Conservation (phyloP, 805 yeast species). For the Debaryomyces castellii region DNA sequence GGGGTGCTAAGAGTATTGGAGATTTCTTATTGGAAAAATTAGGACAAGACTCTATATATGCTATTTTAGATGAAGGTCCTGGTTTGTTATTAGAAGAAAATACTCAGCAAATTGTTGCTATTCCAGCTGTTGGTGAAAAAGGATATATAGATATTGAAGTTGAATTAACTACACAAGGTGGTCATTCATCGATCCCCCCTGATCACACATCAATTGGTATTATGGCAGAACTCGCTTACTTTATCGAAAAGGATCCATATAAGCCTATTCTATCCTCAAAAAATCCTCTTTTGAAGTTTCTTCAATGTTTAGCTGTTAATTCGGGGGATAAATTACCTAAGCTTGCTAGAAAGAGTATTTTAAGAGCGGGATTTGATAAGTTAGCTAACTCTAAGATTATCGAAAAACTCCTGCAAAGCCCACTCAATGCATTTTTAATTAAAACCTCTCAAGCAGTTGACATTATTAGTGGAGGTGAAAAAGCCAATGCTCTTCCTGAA, state of each 20-base stretch:
- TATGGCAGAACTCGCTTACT: slow-evolving; percentile 53
- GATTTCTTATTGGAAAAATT: slow-evolving; percentile 48
- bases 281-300: slow-evolving; percentile 59
- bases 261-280: slow-evolving; percentile 42
- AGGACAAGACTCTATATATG: slow-evolving; percentile 59
- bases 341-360: slow-evolving; percentile 26
- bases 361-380: slow-evolving; percentile 35
- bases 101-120: slow-evolving; percentile 59
- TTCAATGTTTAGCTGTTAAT: slow-evolving; percentile 66
- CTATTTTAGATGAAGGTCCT: slow-evolving; percentile 68
- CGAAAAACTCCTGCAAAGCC: slow-evolving; percentile 16
- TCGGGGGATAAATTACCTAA: slow-evolving; percentile 20
- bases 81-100: slow-evolving; percentile 46
- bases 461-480: slow-evolving; percentile 38
- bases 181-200: slow-evolving; percentile 78
- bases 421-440: slow-evolving; percentile 26
- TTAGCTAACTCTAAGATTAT: slow-evolving; percentile 33
- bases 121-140: slow-evolving; percentile 47
- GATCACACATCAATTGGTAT: slow-evolving; percentile 80
- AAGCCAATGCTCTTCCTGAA: slow-evolving; percentile 43
- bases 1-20: slow-evolving; percentile 59
- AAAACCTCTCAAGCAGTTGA: slow-evolving; percentile 40
- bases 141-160: slow-evolving; percentile 49
- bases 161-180: slow-evolving; percentile 63
- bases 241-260: slow-evolving; percentile 60